Evolutionary conservation across 75 land plant genomes (phyloP).

Genomic region (Ceratopteris richardii): DNA sequence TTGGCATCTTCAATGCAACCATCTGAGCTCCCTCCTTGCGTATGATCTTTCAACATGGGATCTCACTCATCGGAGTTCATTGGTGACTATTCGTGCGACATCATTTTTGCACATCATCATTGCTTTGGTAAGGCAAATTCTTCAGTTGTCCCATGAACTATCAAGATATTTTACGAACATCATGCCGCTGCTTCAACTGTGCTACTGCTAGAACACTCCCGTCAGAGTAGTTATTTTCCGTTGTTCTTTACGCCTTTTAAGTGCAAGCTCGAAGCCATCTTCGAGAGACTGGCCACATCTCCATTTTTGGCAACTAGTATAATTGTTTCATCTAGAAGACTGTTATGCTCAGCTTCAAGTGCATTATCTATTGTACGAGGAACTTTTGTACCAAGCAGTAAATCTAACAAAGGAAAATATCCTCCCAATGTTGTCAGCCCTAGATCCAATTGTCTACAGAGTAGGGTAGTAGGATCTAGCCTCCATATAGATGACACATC

Average conservation of each 20-base stretch:
- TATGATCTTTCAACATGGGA: no score
- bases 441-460: constrained; percentile 86
- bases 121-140: no score
- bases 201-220: no score
- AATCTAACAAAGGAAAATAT: constrained; percentile 93
- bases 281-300: constrained; percentile 83
- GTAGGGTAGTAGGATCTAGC: constrained; percentile 84
- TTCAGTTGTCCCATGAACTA: no score
- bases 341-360: constrained; percentile 84
- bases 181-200: no score
- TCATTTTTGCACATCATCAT: no score
- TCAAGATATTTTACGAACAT: no score
- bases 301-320: constrained; percentile 81
- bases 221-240: not conserved
- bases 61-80: no score
- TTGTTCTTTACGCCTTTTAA: constrained; percentile 41
- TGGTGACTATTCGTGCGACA: no score
- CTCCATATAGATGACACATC: constrained; percentile 87
- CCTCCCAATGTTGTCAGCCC: constrained; percentile 82
- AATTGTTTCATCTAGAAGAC: constrained; percentile 85
- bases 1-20: no score
- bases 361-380: constrained; percentile 77
- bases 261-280: constrained; percentile 84
- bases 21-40: no score
- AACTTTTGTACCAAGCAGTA: constrained; percentile 70